phyloP scores from a whole-genome alignment of 139 green algal genomes.

The Chlorella sp. region DNA sequence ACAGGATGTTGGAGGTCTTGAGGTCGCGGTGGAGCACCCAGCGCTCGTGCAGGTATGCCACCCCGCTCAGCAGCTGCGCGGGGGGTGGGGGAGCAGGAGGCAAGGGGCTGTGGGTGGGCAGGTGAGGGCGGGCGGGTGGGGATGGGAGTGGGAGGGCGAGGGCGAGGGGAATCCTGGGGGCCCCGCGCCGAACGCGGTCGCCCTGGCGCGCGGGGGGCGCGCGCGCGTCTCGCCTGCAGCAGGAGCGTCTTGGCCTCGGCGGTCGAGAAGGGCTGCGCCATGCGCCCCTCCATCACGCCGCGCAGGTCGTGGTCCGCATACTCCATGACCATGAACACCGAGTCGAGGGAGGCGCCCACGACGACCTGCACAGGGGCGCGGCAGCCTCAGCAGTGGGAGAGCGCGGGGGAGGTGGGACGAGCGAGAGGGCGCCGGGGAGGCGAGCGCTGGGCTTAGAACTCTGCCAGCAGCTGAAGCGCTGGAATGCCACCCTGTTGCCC shows the following conservation, averaged over 20 bases:
- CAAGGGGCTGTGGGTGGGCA: not conserved
- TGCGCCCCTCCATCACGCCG: constrained; percentile 63
- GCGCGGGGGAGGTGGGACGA: not conserved
- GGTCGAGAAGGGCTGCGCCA: constrained; percentile 67
- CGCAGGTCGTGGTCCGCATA: constrained; percentile 95
- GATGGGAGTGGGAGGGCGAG: not conserved
- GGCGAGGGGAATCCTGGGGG: too few relatives aligned
- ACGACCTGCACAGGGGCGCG: constrained; percentile 69
- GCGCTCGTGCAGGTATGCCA: constrained; percentile 91
- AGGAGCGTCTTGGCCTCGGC: constrained; percentile 57
- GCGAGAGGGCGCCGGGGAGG: not conserved
- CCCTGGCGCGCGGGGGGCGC: too few relatives aligned
- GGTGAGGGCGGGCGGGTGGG: not conserved
- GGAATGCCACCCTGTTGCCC: too few relatives aligned
- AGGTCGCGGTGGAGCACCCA: constrained; percentile 91
- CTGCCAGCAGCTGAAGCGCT: too few relatives aligned
- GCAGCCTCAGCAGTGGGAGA: too few relatives aligned
- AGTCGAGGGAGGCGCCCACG: constrained; percentile 52
- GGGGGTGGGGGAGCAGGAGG: constrained; percentile 29
- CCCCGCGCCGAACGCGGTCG: too few relatives aligned
- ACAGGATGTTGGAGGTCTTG: constrained; percentile 98
- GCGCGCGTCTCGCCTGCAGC: too few relatives aligned
- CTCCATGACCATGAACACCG: constrained; percentile 99
- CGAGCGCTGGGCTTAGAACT: too few relatives aligned
- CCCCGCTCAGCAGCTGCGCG: constrained; percentile 84